Evolutionary conservation across 208 protist species (phyloP), one percentile per base, ranked within the genome.

Genomic region (Acanthamoeba sp.): DNA sequence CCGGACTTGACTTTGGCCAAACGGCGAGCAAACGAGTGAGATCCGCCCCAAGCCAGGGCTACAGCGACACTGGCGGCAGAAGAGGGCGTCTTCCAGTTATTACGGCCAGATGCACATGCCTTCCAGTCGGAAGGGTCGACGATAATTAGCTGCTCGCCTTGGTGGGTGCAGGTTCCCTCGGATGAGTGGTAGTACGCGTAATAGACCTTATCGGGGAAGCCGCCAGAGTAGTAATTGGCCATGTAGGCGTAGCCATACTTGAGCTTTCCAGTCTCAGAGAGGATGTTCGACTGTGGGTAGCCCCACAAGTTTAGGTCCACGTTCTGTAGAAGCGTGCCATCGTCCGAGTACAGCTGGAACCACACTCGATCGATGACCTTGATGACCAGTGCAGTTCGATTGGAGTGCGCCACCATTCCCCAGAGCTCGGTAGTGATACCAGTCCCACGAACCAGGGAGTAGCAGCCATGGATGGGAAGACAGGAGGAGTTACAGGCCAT

Each of bases 281-380:
- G 71, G 22, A 80, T 27, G 36, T 80, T 80, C 16, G 71, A 80
- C 36, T 80, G 71, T 0, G 71, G 71, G 71, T 80, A 80, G 71
- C 71, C 71, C 71, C 71, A 80, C 0, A 80, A 12, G 71, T 80
- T 80, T 32, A 80, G 32, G 71, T 80, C n/a, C 1, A 80, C 71
- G 71, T 80, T 80, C 71, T 80, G 71, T 1, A 38, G 38, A 1
- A 80, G 71, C 36, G 18, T 38, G 71, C 71, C 71, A 18, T 45
- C 36, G 36, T 80, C 71, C 36, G 71, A 42, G 71, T 80, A 80
- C 12, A 80, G 71, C 29, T 80, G 71, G 29, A 80, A 80, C 71
- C 71, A 80, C 71, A 80, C 71, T 3, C 71, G 71, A 7, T 80
- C 71, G 71, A 34, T 9, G 12, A 80, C 71, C 18, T 34, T 24